These are phyloP conservation scores for Corniculantispora saksenae DNA, from an alignment of 2,329 filamentous ascomycete species.

Conservation along the genomic window DNA sequence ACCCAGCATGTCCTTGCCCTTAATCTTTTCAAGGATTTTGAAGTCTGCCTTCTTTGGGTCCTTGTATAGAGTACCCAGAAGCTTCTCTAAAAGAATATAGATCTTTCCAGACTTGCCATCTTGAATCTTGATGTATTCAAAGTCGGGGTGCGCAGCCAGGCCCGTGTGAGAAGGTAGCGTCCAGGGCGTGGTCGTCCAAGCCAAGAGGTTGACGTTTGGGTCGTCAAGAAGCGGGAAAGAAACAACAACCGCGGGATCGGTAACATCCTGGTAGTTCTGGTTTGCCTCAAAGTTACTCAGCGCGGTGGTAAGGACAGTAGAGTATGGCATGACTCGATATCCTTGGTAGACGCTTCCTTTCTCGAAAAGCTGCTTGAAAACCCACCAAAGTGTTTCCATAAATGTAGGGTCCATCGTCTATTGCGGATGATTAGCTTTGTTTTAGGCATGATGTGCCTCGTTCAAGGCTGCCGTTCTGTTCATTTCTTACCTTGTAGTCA, in stretches of 20 bases:
- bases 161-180: constrained; percentile 80
- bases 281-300: constrained; percentile 92
- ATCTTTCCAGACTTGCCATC: constrained; percentile 82
- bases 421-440: neutral
- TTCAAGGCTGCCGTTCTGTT: too few relatives aligned
- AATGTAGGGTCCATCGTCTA: constrained; percentile 91
- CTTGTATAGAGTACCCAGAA: constrained; percentile 84
- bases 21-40: constrained; percentile 76
- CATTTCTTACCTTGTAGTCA: constrained; percentile 78
- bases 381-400: constrained; percentile 98
- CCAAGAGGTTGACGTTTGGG: constrained; percentile 72
- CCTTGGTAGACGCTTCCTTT: constrained; percentile 89
- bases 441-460: neutral
- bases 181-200: constrained; percentile 89
- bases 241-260: constrained; percentile 86
- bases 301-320: constrained; percentile 83
- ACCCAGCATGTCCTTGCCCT: constrained; percentile 80
- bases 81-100: constrained; percentile 81
- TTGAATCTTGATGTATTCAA: constrained; percentile 83
- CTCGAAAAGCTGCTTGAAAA: constrained; percentile 89
- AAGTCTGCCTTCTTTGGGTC: constrained; percentile 95
- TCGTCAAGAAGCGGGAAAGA: constrained; percentile 82
- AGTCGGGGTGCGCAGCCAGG: constrained; percentile 76
- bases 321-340: constrained; percentile 93
- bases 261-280: constrained; percentile 92